Base-by-base conservation (phyloP, 768 basidiomycete species). In the Lentinula raphanica region DNA sequence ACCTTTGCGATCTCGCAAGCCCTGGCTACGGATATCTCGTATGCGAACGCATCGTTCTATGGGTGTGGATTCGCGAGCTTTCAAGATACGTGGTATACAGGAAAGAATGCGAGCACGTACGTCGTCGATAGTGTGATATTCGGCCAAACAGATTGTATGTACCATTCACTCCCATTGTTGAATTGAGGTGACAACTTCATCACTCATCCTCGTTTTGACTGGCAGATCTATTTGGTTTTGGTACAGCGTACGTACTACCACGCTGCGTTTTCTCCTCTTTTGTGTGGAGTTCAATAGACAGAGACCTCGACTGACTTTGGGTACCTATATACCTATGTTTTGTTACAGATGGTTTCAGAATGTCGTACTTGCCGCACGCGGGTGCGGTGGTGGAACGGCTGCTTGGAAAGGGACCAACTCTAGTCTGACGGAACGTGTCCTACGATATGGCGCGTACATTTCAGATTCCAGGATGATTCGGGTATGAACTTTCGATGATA, bases 41-140 rank as follows among this genome's bases (percentile, higher is more conserved):
- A 86, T 60, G 79, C 84, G 3, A 87, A 87, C 56, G 83, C 84
- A 6, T 86, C 85, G 1, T 87, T 87, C 67, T 86, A 85, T 61
- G 82, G 80, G 0, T 85, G 82, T 61, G 73, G 80, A 1, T 85
- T 84, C 61, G 74, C 81, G 0, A 83, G 82, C 63, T 86, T 75
- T 60, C 84, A 87, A 65, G 84, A 86, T 63, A 87, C 86, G 0
- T 84, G 83, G 79, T 86, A 83, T 63, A 81, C 83, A 0, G 86
- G 86, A 0, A 70, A 75, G 2, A 84, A 78, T 49, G 80, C 74
- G 3, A 81, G 77, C 66, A 84, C 83, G 0, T 86, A 83, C 65
- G 81, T 80, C 9, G 75, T 79, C 5, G 85, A 86, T 51, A 84
- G 84, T 58, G 78, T 81, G 15, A 76, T 88, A 25, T 85, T 76